Conservation (phyloP, 2,329 filamentous ascomycete species). For the Penicillium expansum region DNA sequence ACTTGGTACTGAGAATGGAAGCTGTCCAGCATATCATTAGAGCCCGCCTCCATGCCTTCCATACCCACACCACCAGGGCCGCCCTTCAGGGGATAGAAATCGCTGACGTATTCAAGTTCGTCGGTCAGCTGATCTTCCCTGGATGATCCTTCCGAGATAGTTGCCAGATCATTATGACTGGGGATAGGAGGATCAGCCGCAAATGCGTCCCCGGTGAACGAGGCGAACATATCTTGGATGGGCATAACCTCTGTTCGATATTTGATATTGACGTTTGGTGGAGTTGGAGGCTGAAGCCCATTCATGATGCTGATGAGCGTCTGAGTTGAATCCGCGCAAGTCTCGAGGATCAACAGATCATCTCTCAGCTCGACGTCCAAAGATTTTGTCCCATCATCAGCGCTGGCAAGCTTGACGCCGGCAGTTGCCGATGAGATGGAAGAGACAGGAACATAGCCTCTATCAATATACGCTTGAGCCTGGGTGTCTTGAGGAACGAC, state of each 20-base stretch:
- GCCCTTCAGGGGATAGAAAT: slow-evolving; percentile 51
- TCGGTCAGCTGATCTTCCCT: slow-evolving; percentile 40
- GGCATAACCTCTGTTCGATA: slow-evolving; percentile 86
- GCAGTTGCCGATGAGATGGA: slow-evolving; percentile 80
- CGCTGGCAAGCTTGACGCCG: slow-evolving; percentile 58
- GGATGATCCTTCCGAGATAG: slow-evolving; percentile 44
- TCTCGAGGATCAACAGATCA: slow-evolving; percentile 84
- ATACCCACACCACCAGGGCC: slow-evolving; percentile 41
- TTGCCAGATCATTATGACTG: slow-evolving; percentile 42
- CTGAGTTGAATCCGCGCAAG: slow-evolving; percentile 94
- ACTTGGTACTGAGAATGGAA: slow-evolving; percentile 56
- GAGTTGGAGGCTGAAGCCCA: slow-evolving; percentile 76
- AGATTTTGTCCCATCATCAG: slow-evolving; percentile 59
- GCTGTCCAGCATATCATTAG: slow-evolving; percentile 47
- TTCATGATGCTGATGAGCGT: slow-evolving; percentile 78
- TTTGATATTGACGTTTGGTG: slow-evolving; percentile 77
- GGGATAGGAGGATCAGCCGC: slow-evolving; percentile 35
- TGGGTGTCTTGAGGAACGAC: slow-evolving; percentile 42
- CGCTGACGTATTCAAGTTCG: slow-evolving; percentile 54
- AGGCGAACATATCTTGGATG: slow-evolving; percentile 82
- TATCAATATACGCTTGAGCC: slow-evolving; percentile 51
- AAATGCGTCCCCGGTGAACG: slow-evolving; percentile 84
- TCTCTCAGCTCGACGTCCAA: slow-evolving; percentile 80
- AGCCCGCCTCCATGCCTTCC: slow-evolving; percentile 34
- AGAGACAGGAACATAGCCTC: slow-evolving; percentile 82